Conservation (phyloP, 148 eudicot genomes). For the Cornus florida region DNA sequence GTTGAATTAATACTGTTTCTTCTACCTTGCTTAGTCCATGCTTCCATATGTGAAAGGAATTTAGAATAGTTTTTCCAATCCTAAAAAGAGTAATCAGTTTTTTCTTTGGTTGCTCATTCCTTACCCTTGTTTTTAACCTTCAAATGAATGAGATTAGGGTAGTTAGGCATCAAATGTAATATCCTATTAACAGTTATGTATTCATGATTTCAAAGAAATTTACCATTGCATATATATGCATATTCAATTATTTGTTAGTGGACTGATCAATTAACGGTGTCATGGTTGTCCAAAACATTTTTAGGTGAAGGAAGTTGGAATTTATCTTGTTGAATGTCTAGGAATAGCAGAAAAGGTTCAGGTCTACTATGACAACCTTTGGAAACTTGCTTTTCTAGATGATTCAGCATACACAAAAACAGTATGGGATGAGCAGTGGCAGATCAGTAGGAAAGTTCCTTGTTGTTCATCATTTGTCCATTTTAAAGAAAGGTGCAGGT, state of each 20-base stretch:
- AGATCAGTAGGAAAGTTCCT: constrained; percentile 69
- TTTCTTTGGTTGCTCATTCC: background rate
- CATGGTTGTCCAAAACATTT: constrained; percentile 12
- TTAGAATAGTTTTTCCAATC: background rate
- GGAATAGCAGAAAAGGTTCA: constrained; percentile 54
- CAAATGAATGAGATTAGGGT: no score
- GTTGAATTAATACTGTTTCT: background rate
- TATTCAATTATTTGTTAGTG: background rate
- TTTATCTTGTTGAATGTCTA: constrained; percentile 72
- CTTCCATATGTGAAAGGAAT: background rate
- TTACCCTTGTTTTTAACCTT: background rate
- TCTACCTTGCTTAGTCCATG: background rate
- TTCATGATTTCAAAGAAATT: background rate
- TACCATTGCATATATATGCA: background rate
- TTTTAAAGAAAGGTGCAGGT: constrained; percentile 69
- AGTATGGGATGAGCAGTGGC: constrained; percentile 74
- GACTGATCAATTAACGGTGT: background rate
- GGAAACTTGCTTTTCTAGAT: constrained; percentile 72
- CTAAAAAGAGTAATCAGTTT: background rate
- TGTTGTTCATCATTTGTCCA: constrained; percentile 90
- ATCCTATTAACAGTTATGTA: background rate
- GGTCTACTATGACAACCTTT: constrained; percentile 72
- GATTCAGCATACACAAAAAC: constrained; percentile 58
- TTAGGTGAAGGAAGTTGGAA: constrained; percentile 90
- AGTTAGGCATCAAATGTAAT: background rate